phyloP scores from a whole-genome alignment of 768 basidiomycete genomes.

The Mycena amicta region DNA sequence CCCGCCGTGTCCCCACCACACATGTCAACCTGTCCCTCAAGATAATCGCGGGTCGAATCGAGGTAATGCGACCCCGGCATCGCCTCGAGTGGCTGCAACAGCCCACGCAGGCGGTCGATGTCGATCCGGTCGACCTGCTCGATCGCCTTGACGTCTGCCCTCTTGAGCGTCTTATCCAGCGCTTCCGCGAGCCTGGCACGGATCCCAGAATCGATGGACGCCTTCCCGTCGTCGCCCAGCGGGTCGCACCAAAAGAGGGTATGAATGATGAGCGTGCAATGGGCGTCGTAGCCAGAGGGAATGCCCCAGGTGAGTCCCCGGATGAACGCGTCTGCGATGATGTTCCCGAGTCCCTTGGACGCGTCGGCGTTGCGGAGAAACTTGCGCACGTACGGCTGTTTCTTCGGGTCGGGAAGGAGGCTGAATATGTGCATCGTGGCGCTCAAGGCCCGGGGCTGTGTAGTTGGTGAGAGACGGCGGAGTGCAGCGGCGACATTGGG shows the following conservation, averaged over 20 bases:
- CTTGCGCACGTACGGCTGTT: constrained; percentile 25
- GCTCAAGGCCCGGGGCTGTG: constrained; percentile 20
- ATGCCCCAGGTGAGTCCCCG: constrained; percentile 14
- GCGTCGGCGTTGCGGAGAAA: constrained; percentile 18
- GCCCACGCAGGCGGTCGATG: constrained; percentile 8
- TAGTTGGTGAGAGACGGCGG: constrained; percentile 15
- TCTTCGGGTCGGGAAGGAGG: constrained; percentile 23
- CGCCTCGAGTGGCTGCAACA: constrained; percentile 2
- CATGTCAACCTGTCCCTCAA: constrained; percentile 15
- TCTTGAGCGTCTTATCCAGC: neutral
- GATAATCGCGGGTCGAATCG: constrained; percentile 8
- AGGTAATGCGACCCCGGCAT: constrained; percentile 11
- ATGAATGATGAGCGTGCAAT: constrained; percentile 23
- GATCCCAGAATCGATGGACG: constrained; percentile 18
- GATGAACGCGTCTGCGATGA: constrained; percentile 15
- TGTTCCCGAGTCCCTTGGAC: constrained; percentile 18
- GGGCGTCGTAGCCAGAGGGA: constrained; percentile 5
- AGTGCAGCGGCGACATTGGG: constrained; percentile 14
- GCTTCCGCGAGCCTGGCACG: constrained; percentile 9
- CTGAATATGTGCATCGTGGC: constrained; percentile 23
- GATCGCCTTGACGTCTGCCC: neutral
- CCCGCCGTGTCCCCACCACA: constrained; percentile 4
- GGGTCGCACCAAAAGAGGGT: constrained; percentile 24
- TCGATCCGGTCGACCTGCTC: constrained; percentile 2
- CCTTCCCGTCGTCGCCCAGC: constrained; percentile 25